phyloP scores from a whole-genome alignment of 352 stramenopile genomes.

The Vaucheria bursata region DNA sequence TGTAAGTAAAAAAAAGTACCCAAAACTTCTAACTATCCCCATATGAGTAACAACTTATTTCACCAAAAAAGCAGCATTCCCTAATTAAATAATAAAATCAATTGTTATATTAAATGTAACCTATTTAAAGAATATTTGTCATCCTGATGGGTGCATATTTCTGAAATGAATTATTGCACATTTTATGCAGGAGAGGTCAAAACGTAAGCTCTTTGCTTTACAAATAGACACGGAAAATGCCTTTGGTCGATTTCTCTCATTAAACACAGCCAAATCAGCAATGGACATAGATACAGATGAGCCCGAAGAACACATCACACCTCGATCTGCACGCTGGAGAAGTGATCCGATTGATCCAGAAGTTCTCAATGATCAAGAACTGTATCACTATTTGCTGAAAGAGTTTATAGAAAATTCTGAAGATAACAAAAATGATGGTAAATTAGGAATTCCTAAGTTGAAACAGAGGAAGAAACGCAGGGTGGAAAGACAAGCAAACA shows the following conservation, averaged over 20 bases:
- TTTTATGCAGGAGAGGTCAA: background rate
- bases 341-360: slow-evolving; percentile 23
- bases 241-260: background rate
- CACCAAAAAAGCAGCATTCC: too few species aligned
- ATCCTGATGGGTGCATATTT: too few species aligned
- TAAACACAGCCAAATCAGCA: background rate
- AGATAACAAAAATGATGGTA: background rate
- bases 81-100: too few species aligned
- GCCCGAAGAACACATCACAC: too few species aligned
- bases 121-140: too few species aligned
- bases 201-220: background rate
- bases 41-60: too few species aligned
- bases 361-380: slow-evolving; percentile 31
- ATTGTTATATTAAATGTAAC: too few species aligned
- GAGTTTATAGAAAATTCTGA: slow-evolving; percentile 38
- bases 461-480: slow-evolving; percentile 41
- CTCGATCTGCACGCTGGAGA: background rate
- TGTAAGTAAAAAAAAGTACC: too few species aligned
- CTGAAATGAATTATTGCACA: too few species aligned
- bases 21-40: too few species aligned
- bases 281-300: too few species aligned
- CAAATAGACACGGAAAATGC: background rate
- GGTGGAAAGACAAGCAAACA: slow-evolving; percentile 60
- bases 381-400: slow-evolving; percentile 45
- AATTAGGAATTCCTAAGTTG: background rate